A percentile compares a stretch with the other conserved stretches of the same genome.
Conservation (phyloP, 768 basidiomycete species). For the Lanmaoa pseudosensibilis region DNA sequence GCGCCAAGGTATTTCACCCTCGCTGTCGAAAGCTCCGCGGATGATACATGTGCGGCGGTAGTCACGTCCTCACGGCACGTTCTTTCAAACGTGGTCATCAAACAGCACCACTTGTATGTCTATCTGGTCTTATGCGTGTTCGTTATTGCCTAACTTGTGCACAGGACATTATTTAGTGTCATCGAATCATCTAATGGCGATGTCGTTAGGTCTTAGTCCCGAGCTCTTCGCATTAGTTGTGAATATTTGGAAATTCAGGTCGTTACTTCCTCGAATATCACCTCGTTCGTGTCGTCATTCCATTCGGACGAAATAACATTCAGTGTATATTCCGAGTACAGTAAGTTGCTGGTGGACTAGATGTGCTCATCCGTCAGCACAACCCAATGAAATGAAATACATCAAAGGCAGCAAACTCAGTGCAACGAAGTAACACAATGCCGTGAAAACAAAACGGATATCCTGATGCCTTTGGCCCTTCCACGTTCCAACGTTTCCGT, state of each 20-base stretch:
- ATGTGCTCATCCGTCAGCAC: no score
- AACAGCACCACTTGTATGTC: slow-evolving; percentile 67
- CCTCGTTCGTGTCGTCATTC: no score
- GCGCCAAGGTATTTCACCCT: slow-evolving; percentile 49
- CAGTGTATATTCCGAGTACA: no score
- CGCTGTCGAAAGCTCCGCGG: slow-evolving; percentile 81
- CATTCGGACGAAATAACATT: no score
- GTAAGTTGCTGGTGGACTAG: no score
- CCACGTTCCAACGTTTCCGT: no score
- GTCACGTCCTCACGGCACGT: slow-evolving; percentile 69
- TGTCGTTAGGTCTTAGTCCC: background rate
- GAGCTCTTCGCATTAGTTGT: background rate
- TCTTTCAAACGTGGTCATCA: slow-evolving; percentile 83
- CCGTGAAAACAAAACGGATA: no score
- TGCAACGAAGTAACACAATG: no score
- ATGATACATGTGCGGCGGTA: slow-evolving; percentile 91
- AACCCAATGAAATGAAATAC: no score
- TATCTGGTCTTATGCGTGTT: background rate
- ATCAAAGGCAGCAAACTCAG: no score
- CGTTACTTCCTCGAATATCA: no score
- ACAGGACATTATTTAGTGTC: background rate
- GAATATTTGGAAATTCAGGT: background rate
- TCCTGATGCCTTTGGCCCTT: no score
- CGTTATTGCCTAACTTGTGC: background rate
- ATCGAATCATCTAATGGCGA: background rate